Conservation (phyloP, 805 yeast genomes). For the Ogataea minuta region DNA sequence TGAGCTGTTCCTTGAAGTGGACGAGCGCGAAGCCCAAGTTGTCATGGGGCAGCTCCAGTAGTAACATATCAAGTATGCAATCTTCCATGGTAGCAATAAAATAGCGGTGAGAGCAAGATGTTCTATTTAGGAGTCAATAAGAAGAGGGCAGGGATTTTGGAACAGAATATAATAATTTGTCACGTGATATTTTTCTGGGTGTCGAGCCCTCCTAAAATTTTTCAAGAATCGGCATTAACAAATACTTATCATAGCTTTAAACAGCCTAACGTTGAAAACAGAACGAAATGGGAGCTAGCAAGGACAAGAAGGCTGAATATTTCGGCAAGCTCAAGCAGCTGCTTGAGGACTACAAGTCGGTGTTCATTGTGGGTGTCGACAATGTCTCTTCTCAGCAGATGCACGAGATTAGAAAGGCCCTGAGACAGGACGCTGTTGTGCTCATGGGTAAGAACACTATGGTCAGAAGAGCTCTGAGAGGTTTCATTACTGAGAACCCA, state of each 20-base stretch:
- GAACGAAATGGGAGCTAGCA: conserved; percentile 99
- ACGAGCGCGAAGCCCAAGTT: conserved; percentile 8
- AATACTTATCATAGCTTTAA: conserved; percentile 57
- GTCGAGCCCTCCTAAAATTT: conserved; percentile 10
- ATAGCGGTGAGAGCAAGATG: conserved; percentile 3
- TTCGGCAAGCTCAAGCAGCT: conserved; percentile 92
- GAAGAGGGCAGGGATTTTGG: background rate
- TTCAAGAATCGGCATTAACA: conserved; percentile 3
- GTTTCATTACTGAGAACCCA: conserved; percentile 89
- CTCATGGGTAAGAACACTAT: conserved; percentile 99
- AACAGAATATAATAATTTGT: background rate
- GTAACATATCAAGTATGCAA: conserved; percentile 11
- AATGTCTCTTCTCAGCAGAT: conserved; percentile 99
- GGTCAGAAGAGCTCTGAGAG: conserved; percentile 99
- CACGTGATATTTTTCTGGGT: conserved; percentile 11
- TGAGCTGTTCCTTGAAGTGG: conserved; percentile 10
- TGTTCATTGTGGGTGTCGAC: conserved; percentile 99
- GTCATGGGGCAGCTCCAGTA: conserved; percentile 13
- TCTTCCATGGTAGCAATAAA: conserved; percentile 9
- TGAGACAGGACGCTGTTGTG: conserved; percentile 93
- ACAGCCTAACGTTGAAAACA: conserved; percentile 72
- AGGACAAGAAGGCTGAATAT: conserved; percentile 96
- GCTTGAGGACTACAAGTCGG: conserved; percentile 94
- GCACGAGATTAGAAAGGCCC: conserved; percentile 98
- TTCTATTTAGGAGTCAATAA: conserved; percentile 5